Conservation (phyloP, 805 yeast genomes). For the Metschnikowia cubensis region DNA sequence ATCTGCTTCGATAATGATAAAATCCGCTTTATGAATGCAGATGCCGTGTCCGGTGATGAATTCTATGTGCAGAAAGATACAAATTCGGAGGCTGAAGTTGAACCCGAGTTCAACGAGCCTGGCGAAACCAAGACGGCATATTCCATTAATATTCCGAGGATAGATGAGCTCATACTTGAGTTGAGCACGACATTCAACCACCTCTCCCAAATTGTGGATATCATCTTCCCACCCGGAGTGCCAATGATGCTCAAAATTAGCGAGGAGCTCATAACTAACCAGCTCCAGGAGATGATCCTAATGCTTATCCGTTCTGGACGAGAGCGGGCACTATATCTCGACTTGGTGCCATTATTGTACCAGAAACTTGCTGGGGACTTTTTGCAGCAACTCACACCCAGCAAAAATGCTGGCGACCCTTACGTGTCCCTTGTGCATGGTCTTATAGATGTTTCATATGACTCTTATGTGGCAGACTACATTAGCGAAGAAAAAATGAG, state of each 20-base stretch:
- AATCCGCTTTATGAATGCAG: constrained; percentile 27
- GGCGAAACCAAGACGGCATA: background rate
- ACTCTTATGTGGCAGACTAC: constrained; percentile 38
- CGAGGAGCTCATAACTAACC: constrained; percentile 43
- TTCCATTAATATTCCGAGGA: constrained; percentile 13
- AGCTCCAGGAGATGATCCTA: constrained; percentile 31
- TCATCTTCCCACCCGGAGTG: constrained; percentile 39
- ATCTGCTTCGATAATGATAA: constrained; percentile 37
- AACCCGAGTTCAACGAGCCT: background rate
- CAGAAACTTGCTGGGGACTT: constrained; percentile 25
- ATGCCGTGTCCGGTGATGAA: constrained; percentile 21
- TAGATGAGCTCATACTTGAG: constrained; percentile 24
- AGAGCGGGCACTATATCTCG: constrained; percentile 27
- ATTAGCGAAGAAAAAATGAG: constrained; percentile 32
- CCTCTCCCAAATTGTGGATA: constrained; percentile 37
- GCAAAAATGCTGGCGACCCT: constrained; percentile 36
- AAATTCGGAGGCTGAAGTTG: background rate
- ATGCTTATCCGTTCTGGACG: constrained; percentile 27
- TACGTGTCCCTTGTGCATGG: constrained; percentile 30
- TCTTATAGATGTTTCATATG: constrained; percentile 40
- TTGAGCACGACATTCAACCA: constrained; percentile 36
- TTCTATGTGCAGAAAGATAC: constrained; percentile 19
- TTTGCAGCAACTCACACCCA: constrained; percentile 23
- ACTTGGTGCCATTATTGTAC: constrained; percentile 39
- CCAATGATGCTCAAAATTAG: constrained; percentile 48